Evolutionary conservation across 345 rosid genomes (phyloP).

Genomic region (Erucastrum elatum): DNA sequence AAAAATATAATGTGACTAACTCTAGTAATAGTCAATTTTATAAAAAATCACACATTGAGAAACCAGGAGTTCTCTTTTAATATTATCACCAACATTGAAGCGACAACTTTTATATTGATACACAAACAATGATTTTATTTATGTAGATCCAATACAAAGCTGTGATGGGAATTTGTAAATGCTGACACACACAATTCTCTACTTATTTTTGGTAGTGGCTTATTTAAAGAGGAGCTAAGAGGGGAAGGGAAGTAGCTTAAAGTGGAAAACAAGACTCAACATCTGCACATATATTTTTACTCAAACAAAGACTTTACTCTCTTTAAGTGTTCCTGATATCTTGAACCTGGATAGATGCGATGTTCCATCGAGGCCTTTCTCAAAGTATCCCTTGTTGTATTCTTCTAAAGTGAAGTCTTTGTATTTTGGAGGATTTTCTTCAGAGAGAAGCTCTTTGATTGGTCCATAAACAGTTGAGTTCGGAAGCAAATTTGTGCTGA

Average conservation of each 20-base stretch:
- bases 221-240: no score
- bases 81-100: background rate
- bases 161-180: background rate
- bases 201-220: no score
- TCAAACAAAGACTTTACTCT: no score
- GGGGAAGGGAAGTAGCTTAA: no score
- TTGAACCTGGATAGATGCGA: conserved; percentile 35
- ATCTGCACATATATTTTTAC: background rate
- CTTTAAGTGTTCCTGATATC: conserved; percentile 16
- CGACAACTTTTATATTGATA: background rate
- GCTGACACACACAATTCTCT: background rate
- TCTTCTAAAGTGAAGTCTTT: conserved; percentile 27
- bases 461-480: conserved; percentile 40
- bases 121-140: background rate
- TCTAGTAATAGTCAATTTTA: no score
- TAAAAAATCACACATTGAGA: no score
- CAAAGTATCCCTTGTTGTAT: conserved; percentile 1
- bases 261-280: background rate
- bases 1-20: no score
- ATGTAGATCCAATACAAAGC: background rate
- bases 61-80: no score
- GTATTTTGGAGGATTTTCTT: conserved; percentile 43
- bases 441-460: conserved; percentile 43
- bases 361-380: conserved; percentile 39
- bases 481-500: conserved; percentile 10